Evolutionary conservation across 257 asterid species (phyloP), one percentile per base, ranked within the genome.

Genomic region (Fraxinus pennsylvanica): DNA sequence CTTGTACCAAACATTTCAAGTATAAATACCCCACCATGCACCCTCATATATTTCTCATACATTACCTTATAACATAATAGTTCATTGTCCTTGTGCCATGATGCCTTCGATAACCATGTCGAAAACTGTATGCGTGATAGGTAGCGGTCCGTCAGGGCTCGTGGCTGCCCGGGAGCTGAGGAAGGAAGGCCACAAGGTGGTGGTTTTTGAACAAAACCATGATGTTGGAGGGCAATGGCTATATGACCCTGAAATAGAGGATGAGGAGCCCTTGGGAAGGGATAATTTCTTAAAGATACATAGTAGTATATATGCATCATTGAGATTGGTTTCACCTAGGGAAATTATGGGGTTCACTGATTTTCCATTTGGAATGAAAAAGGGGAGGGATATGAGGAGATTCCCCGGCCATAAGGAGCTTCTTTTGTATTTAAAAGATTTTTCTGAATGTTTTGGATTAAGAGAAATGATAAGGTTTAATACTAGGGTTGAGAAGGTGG

Each of bases 171-270:
- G 98, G 65, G 98, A 92, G 91, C 93, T 94, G 45, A 79, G 87
- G 65, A 91, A 84, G 27, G 97, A 91, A 86, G 94, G 95, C 41
- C 97, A 92, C 83, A 70, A 71, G 8, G 97, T 89, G 82, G 91
- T 90, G 72, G 95, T 94, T 17, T 81, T 92, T 32, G 97, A 94
- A 67, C 94, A 94, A 80, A 90, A 84, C 81, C 87, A 90, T 50
- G 97, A 92, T 0, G 81, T 94, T 45, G 98, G 98, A 87, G 98
- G 98, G 43, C 97, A 92, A 78, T 92, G 98, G 98, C 86, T 94
- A 0, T 94, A 92, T 71, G 79, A 89, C 17, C 90, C 96, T 3
- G 83, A 74, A n/a, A 85, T 91, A 39, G 94, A 89, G 54, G 85
- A 71, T 19, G 92, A 91, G 59, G 84, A 84, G 67, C 89, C 91